Evolutionary conservation across 2,329 filamentous ascomycete genomes (phyloP).

Genomic region (Fusarium avenaceum): DNA sequence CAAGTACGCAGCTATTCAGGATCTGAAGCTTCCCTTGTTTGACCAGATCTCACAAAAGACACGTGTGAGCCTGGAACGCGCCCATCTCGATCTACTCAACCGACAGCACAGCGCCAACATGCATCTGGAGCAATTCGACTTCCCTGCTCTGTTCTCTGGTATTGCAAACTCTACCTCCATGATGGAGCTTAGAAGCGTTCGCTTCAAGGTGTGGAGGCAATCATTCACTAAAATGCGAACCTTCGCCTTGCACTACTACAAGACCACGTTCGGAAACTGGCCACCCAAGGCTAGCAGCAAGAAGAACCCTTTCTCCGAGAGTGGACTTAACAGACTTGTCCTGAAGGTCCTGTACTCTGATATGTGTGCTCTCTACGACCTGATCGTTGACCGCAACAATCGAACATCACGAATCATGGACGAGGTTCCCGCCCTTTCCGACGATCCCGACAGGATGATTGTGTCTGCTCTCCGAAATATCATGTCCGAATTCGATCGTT

Average conservation of each 20-base stretch:
- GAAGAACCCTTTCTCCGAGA: slow-evolving; percentile 90
- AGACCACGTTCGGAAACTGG: slow-evolving; percentile 75
- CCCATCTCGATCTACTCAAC: slow-evolving; percentile 82
- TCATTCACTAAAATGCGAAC: slow-evolving; percentile 81
- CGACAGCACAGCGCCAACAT: slow-evolving; percentile 78
- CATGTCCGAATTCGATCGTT: slow-evolving; percentile 89
- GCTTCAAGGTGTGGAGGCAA: slow-evolving; percentile 86
- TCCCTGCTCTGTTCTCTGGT: slow-evolving; percentile 89
- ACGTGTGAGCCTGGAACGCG: slow-evolving; percentile 83
- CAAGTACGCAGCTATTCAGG: slow-evolving; percentile 81
- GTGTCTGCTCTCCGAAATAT: slow-evolving; percentile 81
- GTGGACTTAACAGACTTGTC: slow-evolving; percentile 86
- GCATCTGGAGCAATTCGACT: slow-evolving; percentile 89
- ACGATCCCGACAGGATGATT: slow-evolving; percentile 71
- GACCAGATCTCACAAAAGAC: slow-evolving; percentile 78
- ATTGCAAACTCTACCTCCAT: slow-evolving; percentile 86
- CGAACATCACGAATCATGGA: slow-evolving; percentile 85
- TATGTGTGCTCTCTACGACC: slow-evolving; percentile 87
- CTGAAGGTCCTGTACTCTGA: slow-evolving; percentile 87
- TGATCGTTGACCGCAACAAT: slow-evolving; percentile 83
- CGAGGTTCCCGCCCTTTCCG: slow-evolving; percentile 68
- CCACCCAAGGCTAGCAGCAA: slow-evolving; percentile 92
- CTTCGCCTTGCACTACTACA: slow-evolving; percentile 78
- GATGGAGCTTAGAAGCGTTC: slow-evolving; percentile 80
- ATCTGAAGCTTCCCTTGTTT: slow-evolving; percentile 77